Conservation (phyloP, 139 green algal species). For the Chlamydomonas applanata region DNA sequence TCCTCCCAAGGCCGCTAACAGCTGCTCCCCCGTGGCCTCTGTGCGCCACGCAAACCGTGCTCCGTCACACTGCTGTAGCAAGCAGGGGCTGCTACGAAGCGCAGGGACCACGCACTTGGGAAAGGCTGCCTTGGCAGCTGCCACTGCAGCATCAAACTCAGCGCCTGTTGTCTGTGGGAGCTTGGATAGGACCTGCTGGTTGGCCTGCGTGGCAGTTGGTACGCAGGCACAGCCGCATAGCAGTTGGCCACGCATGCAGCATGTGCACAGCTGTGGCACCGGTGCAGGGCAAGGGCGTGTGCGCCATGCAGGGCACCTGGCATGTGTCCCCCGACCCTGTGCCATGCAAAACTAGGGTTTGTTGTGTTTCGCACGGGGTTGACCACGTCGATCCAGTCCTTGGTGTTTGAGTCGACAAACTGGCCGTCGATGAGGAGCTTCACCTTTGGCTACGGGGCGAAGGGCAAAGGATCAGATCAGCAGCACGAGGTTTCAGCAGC, state of each 20-base stretch:
- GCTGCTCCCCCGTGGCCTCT: neutral
- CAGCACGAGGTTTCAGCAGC: too few relatives aligned
- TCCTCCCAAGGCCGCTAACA: too few relatives aligned
- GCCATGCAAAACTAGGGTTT: neutral
- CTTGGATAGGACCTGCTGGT: slow-evolving; percentile 33
- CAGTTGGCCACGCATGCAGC: neutral
- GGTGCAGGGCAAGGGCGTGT: neutral
- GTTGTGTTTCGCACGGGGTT: slow-evolving; percentile 65
- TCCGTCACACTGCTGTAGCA: neutral
- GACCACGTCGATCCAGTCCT: slow-evolving; percentile 67
- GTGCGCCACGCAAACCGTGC: neutral
- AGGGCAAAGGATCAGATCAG: too few relatives aligned
- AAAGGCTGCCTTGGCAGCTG: slow-evolving; percentile 77
- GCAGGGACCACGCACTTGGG: slow-evolving; percentile 46
- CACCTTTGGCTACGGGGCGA: slow-evolving; percentile 17
- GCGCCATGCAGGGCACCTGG: neutral
- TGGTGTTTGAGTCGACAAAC: slow-evolving; percentile 66
- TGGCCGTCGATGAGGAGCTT: slow-evolving; percentile 74
- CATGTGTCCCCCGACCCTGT: neutral
- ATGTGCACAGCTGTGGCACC: too few relatives aligned
- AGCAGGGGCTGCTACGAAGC: neutral
- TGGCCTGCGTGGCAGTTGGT: neutral
- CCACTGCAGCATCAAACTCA: slow-evolving; percentile 90
- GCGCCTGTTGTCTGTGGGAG: slow-evolving; percentile 72
- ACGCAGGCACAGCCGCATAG: neutral